phyloP scores from a whole-genome alignment of 2,329 filamentous ascomycete species.

The Emydomyces testavorans region DNA sequence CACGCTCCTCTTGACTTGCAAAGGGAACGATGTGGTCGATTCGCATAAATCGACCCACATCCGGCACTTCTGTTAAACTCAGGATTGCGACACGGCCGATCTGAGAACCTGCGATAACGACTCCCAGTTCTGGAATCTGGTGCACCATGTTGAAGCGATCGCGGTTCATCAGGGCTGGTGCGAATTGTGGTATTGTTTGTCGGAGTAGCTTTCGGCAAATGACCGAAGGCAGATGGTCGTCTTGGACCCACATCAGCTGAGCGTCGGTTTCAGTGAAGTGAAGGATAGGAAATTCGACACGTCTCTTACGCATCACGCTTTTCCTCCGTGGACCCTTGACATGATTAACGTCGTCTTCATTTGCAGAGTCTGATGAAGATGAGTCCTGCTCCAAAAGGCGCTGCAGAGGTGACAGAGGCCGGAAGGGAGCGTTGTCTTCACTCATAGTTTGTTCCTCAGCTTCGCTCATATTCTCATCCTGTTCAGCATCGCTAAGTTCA shows the following conservation, averaged over 20 bases:
- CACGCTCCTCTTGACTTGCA: conserved; percentile 37
- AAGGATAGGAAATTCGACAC: conserved; percentile 30
- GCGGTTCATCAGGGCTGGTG: conserved; percentile 20
- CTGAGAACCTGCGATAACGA: conserved; percentile 48
- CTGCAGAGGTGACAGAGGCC: conserved; percentile 3
- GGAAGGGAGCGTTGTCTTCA: conserved; percentile 4
- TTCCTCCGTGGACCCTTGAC: background rate
- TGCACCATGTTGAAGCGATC: conserved; percentile 49
- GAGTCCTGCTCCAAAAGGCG: conserved; percentile 2
- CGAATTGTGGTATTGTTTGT: conserved; percentile 22
- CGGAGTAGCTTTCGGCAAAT: conserved; percentile 24
- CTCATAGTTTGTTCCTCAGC: conserved; percentile 14
- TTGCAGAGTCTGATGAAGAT: background rate
- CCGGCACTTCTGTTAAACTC: conserved; percentile 36
- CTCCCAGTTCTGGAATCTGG: conserved; percentile 48
- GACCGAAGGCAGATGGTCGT: conserved; percentile 24
- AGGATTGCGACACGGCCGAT: conserved; percentile 47
- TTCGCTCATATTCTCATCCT: conserved; percentile 13
- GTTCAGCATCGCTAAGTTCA: conserved; percentile 7
- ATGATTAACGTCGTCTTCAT: background rate
- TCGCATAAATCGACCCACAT: conserved; percentile 38
- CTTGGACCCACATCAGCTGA: conserved; percentile 27
- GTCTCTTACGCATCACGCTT: background rate
- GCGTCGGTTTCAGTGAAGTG: conserved; percentile 35
- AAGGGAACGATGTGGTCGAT: conserved; percentile 48